Conservation (phyloP, 2,329 filamentous ascomycete genomes). For the Colletotrichum neosansevieriae region DNA sequence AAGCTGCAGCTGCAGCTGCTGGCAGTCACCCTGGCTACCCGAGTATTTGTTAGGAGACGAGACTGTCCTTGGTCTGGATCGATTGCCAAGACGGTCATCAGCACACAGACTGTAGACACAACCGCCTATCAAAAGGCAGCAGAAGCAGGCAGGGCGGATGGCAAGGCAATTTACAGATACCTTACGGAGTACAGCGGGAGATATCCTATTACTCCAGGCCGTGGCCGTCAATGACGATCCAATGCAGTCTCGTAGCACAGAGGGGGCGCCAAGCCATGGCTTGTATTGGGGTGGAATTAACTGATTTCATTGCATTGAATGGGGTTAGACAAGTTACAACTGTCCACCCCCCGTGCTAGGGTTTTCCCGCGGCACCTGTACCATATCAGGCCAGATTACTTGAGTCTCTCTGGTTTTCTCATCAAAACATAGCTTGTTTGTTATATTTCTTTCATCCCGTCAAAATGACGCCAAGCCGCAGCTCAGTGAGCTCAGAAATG, state of each 20-base stretch:
- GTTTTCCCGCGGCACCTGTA: not conserved
- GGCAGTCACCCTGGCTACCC: not conserved
- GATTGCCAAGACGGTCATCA: slow-evolving; percentile 13
- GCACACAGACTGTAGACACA: too few species aligned
- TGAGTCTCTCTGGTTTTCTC: not conserved
- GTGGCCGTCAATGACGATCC: not conserved
- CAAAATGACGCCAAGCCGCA: slow-evolving; percentile 12
- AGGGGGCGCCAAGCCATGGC: slow-evolving; percentile 30
- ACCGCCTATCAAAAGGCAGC: too few species aligned
- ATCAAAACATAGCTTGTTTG: not conserved
- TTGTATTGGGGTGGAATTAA: slow-evolving; percentile 10
- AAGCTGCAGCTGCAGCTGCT: slow-evolving; percentile 18
- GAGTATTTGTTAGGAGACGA: not conserved
- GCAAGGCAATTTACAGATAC: too few species aligned
- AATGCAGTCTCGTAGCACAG: slow-evolving; percentile 3
- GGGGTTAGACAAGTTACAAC: slow-evolving; percentile 19
- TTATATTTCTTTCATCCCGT: not conserved
- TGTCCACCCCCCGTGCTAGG: not conserved
- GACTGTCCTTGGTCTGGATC: not conserved
- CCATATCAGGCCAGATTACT: not conserved
- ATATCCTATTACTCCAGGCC: not conserved
- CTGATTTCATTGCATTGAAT: not conserved
- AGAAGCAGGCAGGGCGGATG: too few species aligned
- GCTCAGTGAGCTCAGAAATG: not conserved
- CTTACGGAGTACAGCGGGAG: not conserved